These are phyloP conservation scores for Tetrapisispora phaffii DNA, from an alignment of 805 yeast genomes.

Conservation along the genomic window DNA sequence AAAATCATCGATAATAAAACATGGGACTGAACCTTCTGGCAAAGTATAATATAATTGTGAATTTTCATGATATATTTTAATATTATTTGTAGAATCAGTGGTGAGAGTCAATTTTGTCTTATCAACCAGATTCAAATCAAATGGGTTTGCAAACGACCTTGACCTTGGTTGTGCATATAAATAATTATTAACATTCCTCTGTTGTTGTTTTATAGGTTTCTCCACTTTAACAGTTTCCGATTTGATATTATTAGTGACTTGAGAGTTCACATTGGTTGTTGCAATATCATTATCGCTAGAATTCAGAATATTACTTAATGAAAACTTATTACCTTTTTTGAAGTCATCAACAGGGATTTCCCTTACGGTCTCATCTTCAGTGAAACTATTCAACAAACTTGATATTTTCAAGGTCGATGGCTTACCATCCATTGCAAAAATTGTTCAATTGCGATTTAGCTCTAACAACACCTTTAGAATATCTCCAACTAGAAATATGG, in stretches of 20 bases:
- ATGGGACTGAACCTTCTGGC: slow-evolving; percentile 16
- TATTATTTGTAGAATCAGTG: background rate
- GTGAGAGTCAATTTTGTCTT: slow-evolving; percentile 2
- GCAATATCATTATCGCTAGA: background rate
- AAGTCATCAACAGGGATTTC: background rate
- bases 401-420: background rate
- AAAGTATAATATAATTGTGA: slow-evolving; percentile 15
- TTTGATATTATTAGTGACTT: background rate
- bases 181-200: background rate
- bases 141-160: slow-evolving; percentile 9
- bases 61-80: slow-evolving; percentile 9
- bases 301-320: background rate
- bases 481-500: too few species aligned
- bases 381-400: background rate
- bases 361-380: background rate
- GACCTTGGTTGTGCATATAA: slow-evolving; percentile 10
- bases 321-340: background rate
- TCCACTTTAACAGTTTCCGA: background rate
- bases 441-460: too few species aligned
- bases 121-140: slow-evolving; percentile 9
- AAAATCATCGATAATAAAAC: slow-evolving; percentile 9
- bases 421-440: background rate
- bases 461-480: too few species aligned
- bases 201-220: background rate
- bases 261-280: background rate